Conservation (phyloP, 1,284 basidiomycete species). For the Salmacisia buchloeana region DNA sequence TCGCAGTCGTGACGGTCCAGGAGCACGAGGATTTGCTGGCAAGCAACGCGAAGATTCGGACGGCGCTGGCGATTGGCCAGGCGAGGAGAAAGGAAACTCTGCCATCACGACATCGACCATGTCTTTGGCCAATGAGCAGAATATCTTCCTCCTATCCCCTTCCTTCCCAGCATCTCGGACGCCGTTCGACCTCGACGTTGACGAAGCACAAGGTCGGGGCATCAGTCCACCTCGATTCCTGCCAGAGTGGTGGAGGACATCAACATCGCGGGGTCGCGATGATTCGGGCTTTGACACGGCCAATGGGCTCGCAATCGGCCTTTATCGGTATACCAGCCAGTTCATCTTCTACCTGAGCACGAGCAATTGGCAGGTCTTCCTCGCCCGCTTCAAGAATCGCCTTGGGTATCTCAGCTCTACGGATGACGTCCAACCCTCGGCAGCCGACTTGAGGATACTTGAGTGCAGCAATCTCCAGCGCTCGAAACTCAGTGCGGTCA, state of each 20-base stretch:
- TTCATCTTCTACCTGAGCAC: conserved; percentile 83
- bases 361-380: conserved; percentile 80
- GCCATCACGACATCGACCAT: conserved; percentile 16
- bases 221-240: conserved; percentile 23
- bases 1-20: not conserved
- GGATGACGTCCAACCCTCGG: conserved; percentile 57
- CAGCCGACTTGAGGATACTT: conserved; percentile 66
- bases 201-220: not conserved
- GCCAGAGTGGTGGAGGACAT: conserved; percentile 22
- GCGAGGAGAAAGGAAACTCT: conserved; percentile 11
- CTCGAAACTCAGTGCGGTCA: conserved; percentile 38
- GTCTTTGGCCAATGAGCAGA: conserved; percentile 28
- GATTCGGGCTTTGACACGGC: conserved; percentile 23
- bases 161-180: conserved; percentile 32
- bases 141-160: conserved; percentile 36
- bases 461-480: conserved; percentile 54
- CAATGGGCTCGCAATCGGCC: conserved; percentile 28
- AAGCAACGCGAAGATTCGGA: conserved; percentile 15
- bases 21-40: conserved; percentile 6
- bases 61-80: conserved; percentile 6
- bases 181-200: conserved; percentile 25
- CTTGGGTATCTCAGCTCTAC: conserved; percentile 62
- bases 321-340: conserved; percentile 58
- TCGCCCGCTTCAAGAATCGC: conserved; percentile 66
- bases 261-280: conserved; percentile 20